These are phyloP conservation scores for Solanum pimpinellifolium DNA, from an alignment of 257 asterid species.

Conservation along the genomic window DNA sequence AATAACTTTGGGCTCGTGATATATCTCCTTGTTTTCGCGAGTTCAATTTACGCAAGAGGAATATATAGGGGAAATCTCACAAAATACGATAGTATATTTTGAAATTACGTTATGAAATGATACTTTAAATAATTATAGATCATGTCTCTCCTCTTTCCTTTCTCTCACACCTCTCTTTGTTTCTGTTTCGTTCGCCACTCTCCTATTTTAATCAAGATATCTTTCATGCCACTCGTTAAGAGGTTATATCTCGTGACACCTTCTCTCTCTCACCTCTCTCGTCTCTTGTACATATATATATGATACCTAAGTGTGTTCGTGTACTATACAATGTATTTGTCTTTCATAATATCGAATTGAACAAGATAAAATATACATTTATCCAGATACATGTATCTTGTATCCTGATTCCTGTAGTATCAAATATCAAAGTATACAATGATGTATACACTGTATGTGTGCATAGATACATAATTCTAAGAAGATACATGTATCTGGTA, in stretches of 20 bases:
- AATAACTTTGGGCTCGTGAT: not conserved
- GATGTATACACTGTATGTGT: not conserved
- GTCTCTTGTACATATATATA: not conserved
- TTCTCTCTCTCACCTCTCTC: not conserved
- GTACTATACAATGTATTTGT: not conserved
- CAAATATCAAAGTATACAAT: not conserved
- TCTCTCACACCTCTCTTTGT: not conserved
- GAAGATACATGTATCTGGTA: not conserved
- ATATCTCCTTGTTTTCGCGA: not conserved
- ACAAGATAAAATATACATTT: not conserved
- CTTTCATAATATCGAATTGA: not conserved
- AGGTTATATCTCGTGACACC: not conserved
- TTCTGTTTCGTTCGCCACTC: not conserved
- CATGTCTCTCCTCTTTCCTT: not conserved
- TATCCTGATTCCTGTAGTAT: not conserved
- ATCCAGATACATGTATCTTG: not conserved
- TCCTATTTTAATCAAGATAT: not conserved
- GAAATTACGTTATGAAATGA: not conserved
- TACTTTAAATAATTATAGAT: not conserved
- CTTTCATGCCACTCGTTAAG: not conserved
- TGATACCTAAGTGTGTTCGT: not conserved
- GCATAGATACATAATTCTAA: not conserved
- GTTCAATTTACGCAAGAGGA: not conserved
- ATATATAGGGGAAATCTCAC: not conserved
- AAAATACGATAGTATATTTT: not conserved